phyloP scores from a whole-genome alignment of 2,329 filamentous ascomycete genomes.

The Mycosphaerella sp. region DNA sequence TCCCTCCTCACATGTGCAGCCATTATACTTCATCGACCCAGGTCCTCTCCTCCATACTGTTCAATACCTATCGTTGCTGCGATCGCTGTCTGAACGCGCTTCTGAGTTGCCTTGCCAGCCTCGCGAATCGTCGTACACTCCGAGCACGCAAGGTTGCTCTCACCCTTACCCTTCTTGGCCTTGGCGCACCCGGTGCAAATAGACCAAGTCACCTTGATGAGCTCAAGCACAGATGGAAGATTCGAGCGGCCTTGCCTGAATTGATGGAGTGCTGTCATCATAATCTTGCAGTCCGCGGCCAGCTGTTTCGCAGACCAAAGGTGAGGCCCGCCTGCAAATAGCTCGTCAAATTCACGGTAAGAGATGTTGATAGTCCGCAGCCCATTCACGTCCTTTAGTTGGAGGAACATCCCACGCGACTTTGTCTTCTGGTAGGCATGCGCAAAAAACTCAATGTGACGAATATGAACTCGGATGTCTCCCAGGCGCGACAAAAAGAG shows the following conservation, averaged over 20 bases:
- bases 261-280: constrained; percentile 1
- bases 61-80: too few species aligned
- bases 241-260: neutral
- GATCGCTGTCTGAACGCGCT: too few species aligned
- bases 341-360: neutral
- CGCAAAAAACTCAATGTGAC: neutral
- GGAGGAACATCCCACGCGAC: constrained; percentile 2
- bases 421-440: neutral
- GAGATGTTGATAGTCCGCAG: neutral
- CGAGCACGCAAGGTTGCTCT: neutral
- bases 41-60: too few species aligned
- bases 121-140: neutral
- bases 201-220: neutral
- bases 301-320: neutral
- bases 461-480: constrained; percentile 2
- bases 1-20: too few species aligned
- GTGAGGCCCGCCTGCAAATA: neutral
- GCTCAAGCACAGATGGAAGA: neutral
- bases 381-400: constrained; percentile 8
- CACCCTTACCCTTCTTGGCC: neutral
- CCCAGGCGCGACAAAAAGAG: constrained; percentile 6
- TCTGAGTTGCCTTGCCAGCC: too few species aligned
- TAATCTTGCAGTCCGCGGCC: neutral
- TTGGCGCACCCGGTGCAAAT: neutral
- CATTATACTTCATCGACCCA: too few species aligned